Evolutionary conservation across 495 filamentous ascomycete species (phyloP), one percentile per base, ranked within the genome.

Genomic region (Neurospora sp.): DNA sequence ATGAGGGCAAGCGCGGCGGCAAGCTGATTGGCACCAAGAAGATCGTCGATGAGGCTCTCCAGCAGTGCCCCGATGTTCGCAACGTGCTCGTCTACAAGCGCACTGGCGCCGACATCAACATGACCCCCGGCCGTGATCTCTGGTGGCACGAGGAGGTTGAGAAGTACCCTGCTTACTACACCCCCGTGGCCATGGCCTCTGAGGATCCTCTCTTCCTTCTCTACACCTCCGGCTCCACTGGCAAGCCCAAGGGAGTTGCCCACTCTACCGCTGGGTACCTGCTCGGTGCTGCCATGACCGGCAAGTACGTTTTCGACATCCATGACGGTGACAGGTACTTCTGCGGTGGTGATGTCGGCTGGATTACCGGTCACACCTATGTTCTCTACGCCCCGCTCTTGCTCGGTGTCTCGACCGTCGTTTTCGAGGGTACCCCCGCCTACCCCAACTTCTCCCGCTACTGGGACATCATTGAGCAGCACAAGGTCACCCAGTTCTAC

Each of bases 291-390:
- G 96, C 96, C 8, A 85, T 90, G 77, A 98, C 96, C 44, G 96
- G 94, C 76, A 99, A 98, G 83, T 98, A 99, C 78, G 94, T 98
- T 71, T 99, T 99, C 79, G 96, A 99, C 80, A 96, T 99, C 75
- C 96, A 99, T 76, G 91, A 94, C 68, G 89, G 89, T 70, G 96
- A 99, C 82, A 88, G 87, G 71, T 98, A 94, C 86, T 98, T 98
- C 88, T 98, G 96, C 77, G 96, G 93, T 81, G 96, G 96, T 81
- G 96, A 99, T 79, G 94, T 99, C 70, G 96, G 96, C 76, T 99
- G 96, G 96, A 98, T 99, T 79, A 98, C 96, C 65, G 96, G 96
- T n/a, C 96, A 99, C 83, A 97, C 96, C 68, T 99, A 99, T 78
- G 96, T 97, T 69, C 95, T 99, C 39, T 99, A 99, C 78, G 93